Evolutionary conservation across 306 rosid species (phyloP).

Genomic region (Acacia acuminata): DNA sequence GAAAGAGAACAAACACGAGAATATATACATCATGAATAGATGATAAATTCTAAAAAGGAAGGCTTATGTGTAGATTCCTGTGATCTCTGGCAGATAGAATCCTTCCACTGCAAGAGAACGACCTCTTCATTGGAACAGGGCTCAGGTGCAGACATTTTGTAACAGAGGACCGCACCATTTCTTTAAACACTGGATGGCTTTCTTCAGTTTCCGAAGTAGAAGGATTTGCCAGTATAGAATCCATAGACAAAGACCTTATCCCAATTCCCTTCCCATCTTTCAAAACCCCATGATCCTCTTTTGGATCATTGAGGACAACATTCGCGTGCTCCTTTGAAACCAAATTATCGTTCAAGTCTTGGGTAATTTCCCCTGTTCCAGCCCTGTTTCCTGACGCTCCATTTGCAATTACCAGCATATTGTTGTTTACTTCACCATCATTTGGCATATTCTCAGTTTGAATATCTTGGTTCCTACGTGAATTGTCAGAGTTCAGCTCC

Average conservation of each 20-base stretch:
- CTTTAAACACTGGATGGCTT: not conserved
- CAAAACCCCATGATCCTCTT: not conserved
- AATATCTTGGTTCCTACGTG: slow-evolving; percentile 39
- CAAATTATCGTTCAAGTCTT: slow-evolving; percentile 26
- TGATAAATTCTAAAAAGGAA: not conserved
- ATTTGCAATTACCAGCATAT: not conserved
- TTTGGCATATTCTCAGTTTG: slow-evolving; percentile 30
- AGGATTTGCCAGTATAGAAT: slow-evolving; percentile 2
- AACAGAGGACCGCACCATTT: not conserved
- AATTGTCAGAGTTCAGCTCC: slow-evolving; percentile 31
- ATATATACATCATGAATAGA: not conserved
- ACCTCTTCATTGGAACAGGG: slow-evolving; percentile 16
- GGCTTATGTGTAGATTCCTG: not conserved
- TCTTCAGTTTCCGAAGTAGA: not conserved
- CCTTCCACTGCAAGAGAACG: slow-evolving; percentile 1
- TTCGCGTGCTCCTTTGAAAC: slow-evolving; percentile 30
- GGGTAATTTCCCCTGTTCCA: slow-evolving; percentile 31
- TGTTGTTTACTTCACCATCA: slow-evolving; percentile 32
- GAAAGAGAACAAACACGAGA: not conserved
- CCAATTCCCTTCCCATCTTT: not conserved
- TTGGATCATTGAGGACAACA: not conserved
- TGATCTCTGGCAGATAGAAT: not conserved
- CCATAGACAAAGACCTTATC: slow-evolving; percentile 35
- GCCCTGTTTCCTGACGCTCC: slow-evolving; percentile 32
- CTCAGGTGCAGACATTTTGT: not conserved